phyloP scores from a whole-genome alignment of 2,329 filamentous ascomycete species.

The Ascochyta pisi region DNA sequence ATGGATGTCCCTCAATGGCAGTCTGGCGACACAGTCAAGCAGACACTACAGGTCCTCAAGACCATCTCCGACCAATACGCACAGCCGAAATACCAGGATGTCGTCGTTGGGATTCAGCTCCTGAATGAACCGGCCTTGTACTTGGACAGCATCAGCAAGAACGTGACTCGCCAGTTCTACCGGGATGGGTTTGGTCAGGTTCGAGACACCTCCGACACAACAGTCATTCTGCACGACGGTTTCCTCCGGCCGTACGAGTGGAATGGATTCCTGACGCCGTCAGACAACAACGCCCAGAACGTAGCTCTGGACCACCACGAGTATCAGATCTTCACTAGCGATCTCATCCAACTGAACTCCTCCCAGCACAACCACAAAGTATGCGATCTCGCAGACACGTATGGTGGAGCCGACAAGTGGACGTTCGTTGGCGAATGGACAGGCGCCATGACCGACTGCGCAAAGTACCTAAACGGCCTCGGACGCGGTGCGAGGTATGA shows the following conservation, averaged over 20 bases:
- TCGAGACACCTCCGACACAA: constrained; percentile 53
- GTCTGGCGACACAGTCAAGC: constrained; percentile 55
- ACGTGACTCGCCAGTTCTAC: constrained; percentile 61
- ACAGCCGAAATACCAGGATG: constrained; percentile 60
- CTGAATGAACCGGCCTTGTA: constrained; percentile 62
- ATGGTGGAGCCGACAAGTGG: constrained; percentile 66
- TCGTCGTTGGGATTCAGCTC: constrained; percentile 64
- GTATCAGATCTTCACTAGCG: constrained; percentile 68
- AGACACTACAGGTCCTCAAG: constrained; percentile 64
- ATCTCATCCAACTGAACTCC: constrained; percentile 58
- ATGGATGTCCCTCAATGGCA: constrained; percentile 54
- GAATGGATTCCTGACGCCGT: constrained; percentile 66
- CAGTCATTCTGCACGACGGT: constrained; percentile 66
- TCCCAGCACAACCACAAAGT: constrained; percentile 62
- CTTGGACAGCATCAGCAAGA: constrained; percentile 54
- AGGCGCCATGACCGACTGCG: constrained; percentile 69
- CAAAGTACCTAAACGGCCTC: constrained; percentile 61
- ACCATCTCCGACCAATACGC: constrained; percentile 66
- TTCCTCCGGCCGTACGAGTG: constrained; percentile 62
- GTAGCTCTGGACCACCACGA: constrained; percentile 72
- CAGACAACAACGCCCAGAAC: constrained; percentile 58
- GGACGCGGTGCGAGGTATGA: constrained; percentile 67
- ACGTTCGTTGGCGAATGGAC: constrained; percentile 72
- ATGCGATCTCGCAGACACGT: constrained; percentile 61
- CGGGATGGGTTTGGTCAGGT: constrained; percentile 60